Evolutionary conservation across 495 filamentous ascomycete genomes (phyloP).

Genomic region (Penicillium coprophilum): DNA sequence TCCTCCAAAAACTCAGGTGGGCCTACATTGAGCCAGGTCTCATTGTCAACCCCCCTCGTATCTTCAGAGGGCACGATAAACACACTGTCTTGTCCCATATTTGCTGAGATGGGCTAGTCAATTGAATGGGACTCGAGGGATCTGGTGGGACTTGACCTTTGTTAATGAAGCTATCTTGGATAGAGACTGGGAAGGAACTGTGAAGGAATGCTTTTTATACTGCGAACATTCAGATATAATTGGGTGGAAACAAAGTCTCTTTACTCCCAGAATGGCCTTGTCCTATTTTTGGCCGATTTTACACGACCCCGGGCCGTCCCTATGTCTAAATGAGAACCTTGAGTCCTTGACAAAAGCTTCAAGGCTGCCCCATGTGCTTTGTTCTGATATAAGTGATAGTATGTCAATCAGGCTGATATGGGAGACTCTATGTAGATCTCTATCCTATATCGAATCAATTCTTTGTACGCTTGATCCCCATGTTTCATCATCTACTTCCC

Average conservation of each 20-base stretch:
- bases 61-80: not conserved
- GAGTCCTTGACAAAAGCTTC: not conserved
- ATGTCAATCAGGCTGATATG: not conserved
- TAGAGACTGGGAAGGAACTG: not conserved
- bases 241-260: not conserved
- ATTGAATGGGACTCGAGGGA: not conserved
- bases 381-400: not conserved
- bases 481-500: not conserved
- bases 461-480: not conserved
- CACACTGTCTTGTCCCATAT: not conserved
- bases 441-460: not conserved
- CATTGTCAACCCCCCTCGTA: not conserved
- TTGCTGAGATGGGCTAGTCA: not conserved
- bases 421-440: not conserved
- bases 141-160: not conserved
- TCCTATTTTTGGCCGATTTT: not conserved
- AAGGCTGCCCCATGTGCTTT: not conserved
- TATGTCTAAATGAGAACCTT: not conserved
- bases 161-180: not conserved
- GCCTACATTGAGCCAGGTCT: not conserved
- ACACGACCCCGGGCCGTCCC: not conserved
- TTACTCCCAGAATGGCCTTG: not conserved
- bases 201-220: not conserved
- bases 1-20: not conserved
- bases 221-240: not conserved